These are phyloP conservation scores for Pythium rishiriense DNA, from an alignment of 352 stramenopile genomes.

Conservation along the genomic window DNA sequence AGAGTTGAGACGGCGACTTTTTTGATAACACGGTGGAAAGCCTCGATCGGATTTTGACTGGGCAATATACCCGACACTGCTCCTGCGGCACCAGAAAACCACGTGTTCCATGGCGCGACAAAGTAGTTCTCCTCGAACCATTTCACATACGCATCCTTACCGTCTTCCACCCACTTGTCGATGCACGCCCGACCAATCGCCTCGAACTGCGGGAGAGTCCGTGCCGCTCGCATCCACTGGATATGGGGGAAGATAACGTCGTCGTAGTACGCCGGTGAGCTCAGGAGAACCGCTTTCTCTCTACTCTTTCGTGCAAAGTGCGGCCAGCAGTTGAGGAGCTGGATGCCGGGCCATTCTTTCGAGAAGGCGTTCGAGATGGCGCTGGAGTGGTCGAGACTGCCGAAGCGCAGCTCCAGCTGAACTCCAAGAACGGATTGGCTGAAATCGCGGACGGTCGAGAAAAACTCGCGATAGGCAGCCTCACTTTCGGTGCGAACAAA, in stretches of 20 bases:
- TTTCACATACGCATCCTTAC: not conserved
- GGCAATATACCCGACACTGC: not conserved
- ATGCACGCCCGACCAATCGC: not conserved
- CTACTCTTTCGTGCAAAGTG: not conserved
- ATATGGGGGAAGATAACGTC: not conserved
- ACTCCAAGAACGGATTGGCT: slow-evolving; percentile 17
- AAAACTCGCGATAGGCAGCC: slow-evolving; percentile 26
- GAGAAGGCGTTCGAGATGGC: slow-evolving; percentile 23
- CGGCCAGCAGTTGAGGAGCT: slow-evolving; percentile 16
- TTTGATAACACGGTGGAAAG: slow-evolving; percentile 1
- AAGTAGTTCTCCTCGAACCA: slow-evolving; percentile 1
- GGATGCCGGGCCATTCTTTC: slow-evolving; percentile 17
- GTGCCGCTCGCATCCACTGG: too few relatives aligned
- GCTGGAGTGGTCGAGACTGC: slow-evolving; percentile 16
- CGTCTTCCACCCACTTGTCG: not conserved
- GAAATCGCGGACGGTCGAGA: slow-evolving; percentile 7
- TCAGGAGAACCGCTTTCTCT: not conserved
- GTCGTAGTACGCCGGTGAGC: not conserved
- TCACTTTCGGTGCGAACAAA: slow-evolving; percentile 27
- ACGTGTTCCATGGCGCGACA: not conserved
- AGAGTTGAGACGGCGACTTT: not conserved
- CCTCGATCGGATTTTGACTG: not conserved
- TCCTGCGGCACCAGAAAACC: not conserved
- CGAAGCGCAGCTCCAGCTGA: slow-evolving; percentile 17
- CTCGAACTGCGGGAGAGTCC: too few relatives aligned